These are phyloP conservation scores for Meyerozyma carpophila DNA, from an alignment of 1,139 yeast genomes.

Conservation along the genomic window DNA sequence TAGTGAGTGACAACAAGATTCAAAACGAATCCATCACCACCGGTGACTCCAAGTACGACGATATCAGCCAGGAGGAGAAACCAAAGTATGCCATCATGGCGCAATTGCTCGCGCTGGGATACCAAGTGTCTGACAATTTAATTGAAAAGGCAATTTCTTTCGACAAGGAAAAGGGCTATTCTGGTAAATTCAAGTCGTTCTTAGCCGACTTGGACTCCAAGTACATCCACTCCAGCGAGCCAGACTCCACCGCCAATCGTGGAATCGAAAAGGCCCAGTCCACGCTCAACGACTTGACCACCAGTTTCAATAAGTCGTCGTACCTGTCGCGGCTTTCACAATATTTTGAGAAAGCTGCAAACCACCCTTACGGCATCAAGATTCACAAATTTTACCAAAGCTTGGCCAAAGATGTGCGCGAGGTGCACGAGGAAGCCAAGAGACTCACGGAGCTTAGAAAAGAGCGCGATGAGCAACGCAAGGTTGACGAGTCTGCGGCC, in stretches of 20 bases:
- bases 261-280: slow-evolving; percentile 7
- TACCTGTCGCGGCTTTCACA: slow-evolving; percentile 28
- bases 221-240: slow-evolving; percentile 53
- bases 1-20: slow-evolving; percentile 18
- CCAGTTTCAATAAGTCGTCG: slow-evolving; percentile 6
- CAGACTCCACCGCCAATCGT: slow-evolving; percentile 20
- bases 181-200: slow-evolving; percentile 52
- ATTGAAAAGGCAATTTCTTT: slow-evolving; percentile 55
- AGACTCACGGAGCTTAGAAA: slow-evolving; percentile 60
- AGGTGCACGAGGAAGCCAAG: slow-evolving; percentile 69
- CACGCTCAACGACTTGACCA: slow-evolving; percentile 6
- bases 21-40: slow-evolving; percentile 18
- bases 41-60: slow-evolving; percentile 36
- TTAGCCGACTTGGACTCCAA: slow-evolving; percentile 51
- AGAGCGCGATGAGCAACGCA: slow-evolving; percentile 9
- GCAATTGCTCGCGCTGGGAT: slow-evolving; percentile 70
- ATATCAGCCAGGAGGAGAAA: slow-evolving; percentile 69
- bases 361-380: slow-evolving; percentile 43
- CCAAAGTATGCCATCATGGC: slow-evolving; percentile 76
- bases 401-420: slow-evolving; percentile 51
- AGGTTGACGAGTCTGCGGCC: slow-evolving; percentile 1
- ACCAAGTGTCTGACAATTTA: slow-evolving; percentile 57
- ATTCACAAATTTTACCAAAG: slow-evolving; percentile 48
- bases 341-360: slow-evolving; percentile 46
- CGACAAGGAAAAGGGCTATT: slow-evolving; percentile 62